Percentiles rank a stretch among this genome's conserved stretches.
These are phyloP conservation scores for Galerina sulciceps DNA, from an alignment of 768 basidiomycete species.

Conservation along the genomic window DNA sequence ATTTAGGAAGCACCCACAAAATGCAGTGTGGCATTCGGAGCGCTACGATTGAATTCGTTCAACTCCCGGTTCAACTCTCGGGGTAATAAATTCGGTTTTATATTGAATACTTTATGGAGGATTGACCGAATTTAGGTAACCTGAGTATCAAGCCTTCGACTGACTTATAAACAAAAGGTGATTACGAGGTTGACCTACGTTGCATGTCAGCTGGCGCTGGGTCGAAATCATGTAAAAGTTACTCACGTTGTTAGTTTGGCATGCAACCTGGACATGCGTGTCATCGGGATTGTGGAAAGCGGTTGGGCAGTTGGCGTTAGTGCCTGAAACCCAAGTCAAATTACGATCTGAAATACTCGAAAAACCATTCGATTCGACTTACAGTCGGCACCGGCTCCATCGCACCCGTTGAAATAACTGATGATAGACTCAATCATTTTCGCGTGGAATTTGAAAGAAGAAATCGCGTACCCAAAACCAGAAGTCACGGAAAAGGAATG, in stretches of 20 bases:
- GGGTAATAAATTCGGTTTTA: no score
- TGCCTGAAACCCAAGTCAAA: slow-evolving; percentile 29
- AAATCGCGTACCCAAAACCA: slow-evolving; percentile 37
- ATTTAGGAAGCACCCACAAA: no score
- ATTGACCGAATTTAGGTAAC: no score
- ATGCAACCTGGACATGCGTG: slow-evolving; percentile 41
- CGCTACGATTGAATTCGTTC: no score
- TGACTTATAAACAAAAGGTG: slow-evolving; percentile 32
- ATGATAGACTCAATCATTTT: neutral
- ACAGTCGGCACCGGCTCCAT: slow-evolving; percentile 47
- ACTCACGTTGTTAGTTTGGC: slow-evolving; percentile 39
- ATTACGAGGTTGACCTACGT: slow-evolving; percentile 38
- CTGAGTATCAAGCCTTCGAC: no score
- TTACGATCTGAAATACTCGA: neutral
- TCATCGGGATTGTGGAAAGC: slow-evolving; percentile 42
- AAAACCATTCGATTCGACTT: slow-evolving; percentile 11
- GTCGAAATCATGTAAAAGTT: neutral
- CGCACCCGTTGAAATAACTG: slow-evolving; percentile 47
- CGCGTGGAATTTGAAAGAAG: neutral
- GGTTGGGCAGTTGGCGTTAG: slow-evolving; percentile 32
- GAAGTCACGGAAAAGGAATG: slow-evolving; percentile 43
- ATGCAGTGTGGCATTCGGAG: no score
- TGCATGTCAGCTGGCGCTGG: neutral
- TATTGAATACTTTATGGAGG: no score
- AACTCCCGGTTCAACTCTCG: no score